A percentile compares a stretch with the other conserved stretches of the same genome.
Conservation (phyloP, 352 stramenopile genomes). For the Globisporangium paroecandrum region DNA sequence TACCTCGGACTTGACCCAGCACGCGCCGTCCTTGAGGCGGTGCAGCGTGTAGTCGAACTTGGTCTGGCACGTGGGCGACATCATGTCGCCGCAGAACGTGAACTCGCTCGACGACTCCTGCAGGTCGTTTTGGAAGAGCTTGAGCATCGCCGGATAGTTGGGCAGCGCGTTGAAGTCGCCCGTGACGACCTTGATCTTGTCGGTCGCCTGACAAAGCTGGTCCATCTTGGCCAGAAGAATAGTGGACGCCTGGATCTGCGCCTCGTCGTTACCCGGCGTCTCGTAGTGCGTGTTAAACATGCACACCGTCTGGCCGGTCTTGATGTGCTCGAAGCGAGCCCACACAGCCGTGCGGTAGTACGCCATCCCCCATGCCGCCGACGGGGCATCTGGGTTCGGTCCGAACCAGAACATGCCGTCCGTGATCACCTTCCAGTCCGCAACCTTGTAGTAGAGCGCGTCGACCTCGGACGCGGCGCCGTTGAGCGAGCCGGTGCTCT, state of each 20-base stretch:
- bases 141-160: constrained; percentile 62
- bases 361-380: constrained; percentile 55
- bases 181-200: constrained; percentile 62
- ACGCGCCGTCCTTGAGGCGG: constrained; percentile 40
- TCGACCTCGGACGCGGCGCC: constrained; percentile 50
- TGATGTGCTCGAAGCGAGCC: constrained; percentile 69
- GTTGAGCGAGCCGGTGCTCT: constrained; percentile 59
- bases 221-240: constrained; percentile 59
- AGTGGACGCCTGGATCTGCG: constrained; percentile 59
- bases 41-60: constrained; percentile 75
- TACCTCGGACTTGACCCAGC: constrained; percentile 51
- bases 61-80: constrained; percentile 47
- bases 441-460: constrained; percentile 60
- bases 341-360: constrained; percentile 74
- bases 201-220: constrained; percentile 41
- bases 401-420: constrained; percentile 69
- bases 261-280: constrained; percentile 69
- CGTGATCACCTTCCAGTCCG: constrained; percentile 52
- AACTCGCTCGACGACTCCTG: constrained; percentile 43
- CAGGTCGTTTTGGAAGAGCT: constrained; percentile 47
- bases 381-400: constrained; percentile 43
- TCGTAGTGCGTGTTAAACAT: constrained; percentile 84
- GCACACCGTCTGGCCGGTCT: constrained; percentile 58
- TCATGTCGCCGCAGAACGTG: constrained; percentile 72
- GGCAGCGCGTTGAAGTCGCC: constrained; percentile 74